phyloP scores from a whole-genome alignment of 257 asterid genomes.

The Lantana camara region DNA sequence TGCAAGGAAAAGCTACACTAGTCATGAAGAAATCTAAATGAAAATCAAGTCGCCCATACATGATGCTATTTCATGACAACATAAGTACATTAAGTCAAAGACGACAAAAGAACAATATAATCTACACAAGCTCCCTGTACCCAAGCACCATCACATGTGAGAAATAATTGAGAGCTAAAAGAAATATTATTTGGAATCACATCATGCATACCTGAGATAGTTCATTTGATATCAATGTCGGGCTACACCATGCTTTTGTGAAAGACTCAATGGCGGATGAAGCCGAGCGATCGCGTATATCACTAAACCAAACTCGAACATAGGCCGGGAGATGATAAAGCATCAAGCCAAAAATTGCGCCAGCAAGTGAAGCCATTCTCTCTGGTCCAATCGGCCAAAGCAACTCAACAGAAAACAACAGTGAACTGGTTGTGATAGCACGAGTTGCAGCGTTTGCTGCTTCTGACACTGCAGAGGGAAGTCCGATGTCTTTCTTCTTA shows the following conservation, averaged over 20 bases:
- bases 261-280: conserved; percentile 86
- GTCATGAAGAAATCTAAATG: background rate
- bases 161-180: background rate
- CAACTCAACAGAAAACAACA: conserved; percentile 58
- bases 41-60: background rate
- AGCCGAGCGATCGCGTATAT: conserved; percentile 83
- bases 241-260: conserved; percentile 96
- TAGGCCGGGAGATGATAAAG: conserved; percentile 94
- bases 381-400: conserved; percentile 86
- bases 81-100: background rate
- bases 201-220: conserved; percentile 69
- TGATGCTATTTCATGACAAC: conserved; percentile 10
- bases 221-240: conserved; percentile 75
- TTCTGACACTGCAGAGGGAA: conserved; percentile 58
- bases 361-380: conserved; percentile 81
- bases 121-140: background rate
- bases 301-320: conserved; percentile 93
- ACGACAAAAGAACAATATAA: conserved; percentile 3
- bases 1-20: no score
- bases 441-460: conserved; percentile 79
- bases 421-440: conserved; percentile 69
- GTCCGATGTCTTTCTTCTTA: conserved; percentile 69
- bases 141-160: conserved; percentile 9
- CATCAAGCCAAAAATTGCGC: conserved; percentile 88
- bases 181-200: conserved; percentile 4